Percentiles rank a stretch among this genome's conserved stretches.
Evolutionary conservation across 441 rosid genomes (phyloP).

Genomic region (Capsella rubella): DNA sequence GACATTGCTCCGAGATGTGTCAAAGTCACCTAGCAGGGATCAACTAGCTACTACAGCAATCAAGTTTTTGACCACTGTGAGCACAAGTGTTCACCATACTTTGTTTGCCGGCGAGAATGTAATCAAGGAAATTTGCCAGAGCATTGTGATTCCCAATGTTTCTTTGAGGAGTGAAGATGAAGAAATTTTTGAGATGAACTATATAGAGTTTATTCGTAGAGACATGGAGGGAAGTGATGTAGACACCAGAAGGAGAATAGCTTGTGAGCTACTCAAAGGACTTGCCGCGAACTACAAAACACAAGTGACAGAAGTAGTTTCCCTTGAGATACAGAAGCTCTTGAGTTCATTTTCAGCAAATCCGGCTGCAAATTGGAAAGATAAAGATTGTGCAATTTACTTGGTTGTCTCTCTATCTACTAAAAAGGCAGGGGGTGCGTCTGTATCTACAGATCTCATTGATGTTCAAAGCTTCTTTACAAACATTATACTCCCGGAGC

Average conservation of each 20-base stretch:
- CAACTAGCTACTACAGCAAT: constrained; percentile 84
- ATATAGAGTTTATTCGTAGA: constrained; percentile 90
- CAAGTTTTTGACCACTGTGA: constrained; percentile 93
- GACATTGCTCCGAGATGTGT: constrained; percentile 82
- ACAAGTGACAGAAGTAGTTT: constrained; percentile 68
- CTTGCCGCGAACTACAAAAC: constrained; percentile 80
- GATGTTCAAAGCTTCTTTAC: constrained; percentile 84
- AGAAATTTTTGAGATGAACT: constrained; percentile 96
- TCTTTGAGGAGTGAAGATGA: constrained; percentile 91
- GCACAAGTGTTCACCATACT: constrained; percentile 89
- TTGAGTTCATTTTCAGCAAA: constrained; percentile 65
- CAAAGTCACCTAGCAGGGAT: constrained; percentile 76
- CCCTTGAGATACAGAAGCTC: constrained; percentile 80
- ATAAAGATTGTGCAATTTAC: constrained; percentile 94
- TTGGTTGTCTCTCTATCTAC: constrained; percentile 92
- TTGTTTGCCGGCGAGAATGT: constrained; percentile 81
- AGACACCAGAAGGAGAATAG: constrained; percentile 96
- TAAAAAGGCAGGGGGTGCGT: constrained; percentile 80
- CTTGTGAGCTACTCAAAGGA: constrained; percentile 94
- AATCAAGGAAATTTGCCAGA: constrained; percentile 83
- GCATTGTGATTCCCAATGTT: constrained; percentile 94
- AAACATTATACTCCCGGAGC: constrained; percentile 79
- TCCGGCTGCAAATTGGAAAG: constrained; percentile 85
- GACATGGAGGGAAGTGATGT: constrained; percentile 99
- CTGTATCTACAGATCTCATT: constrained; percentile 85